These are phyloP conservation scores for Kappamyces sp. DNA, from an alignment of 192 early-diverging fungal species.

Conservation along the genomic window DNA sequence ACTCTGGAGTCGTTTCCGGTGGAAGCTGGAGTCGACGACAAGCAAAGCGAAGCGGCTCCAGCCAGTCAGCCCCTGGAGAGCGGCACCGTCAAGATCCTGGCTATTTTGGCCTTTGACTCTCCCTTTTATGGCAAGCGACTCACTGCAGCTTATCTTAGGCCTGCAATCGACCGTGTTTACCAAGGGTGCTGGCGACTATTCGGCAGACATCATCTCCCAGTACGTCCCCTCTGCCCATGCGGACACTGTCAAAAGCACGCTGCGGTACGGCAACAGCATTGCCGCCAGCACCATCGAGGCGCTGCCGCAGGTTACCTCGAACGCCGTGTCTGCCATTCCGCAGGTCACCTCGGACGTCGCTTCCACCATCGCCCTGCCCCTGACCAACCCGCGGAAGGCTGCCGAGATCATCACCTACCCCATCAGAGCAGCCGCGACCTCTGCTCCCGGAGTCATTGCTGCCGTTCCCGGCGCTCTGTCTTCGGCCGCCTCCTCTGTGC, in stretches of 20 bases:
- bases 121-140: conserved; percentile 36
- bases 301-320: neutral
- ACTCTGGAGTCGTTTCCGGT: no score
- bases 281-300: neutral
- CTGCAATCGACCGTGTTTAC: conserved; percentile 34
- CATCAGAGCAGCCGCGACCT: neutral
- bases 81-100: conserved; percentile 30
- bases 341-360: neutral
- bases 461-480: neutral
- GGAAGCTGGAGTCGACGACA: no score
- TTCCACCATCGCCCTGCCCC: neutral
- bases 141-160: no score
- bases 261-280: conserved; percentile 1
- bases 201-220: conserved; percentile 22
- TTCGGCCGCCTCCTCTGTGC: neutral
- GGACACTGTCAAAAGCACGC: neutral
- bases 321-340: conserved; percentile 15
- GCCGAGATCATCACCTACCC: conserved; percentile 12
- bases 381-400: conserved; percentile 4
- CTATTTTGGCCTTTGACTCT: conserved; percentile 37
- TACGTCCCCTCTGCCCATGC: conserved; percentile 30
- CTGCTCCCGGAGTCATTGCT: neutral
- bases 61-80: no score
- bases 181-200: conserved; percentile 28
- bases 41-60: no score